These are phyloP conservation scores for Cyclotella choctawhatcheeana DNA, from an alignment of 108 stramenopile species.

Conservation along the genomic window DNA sequence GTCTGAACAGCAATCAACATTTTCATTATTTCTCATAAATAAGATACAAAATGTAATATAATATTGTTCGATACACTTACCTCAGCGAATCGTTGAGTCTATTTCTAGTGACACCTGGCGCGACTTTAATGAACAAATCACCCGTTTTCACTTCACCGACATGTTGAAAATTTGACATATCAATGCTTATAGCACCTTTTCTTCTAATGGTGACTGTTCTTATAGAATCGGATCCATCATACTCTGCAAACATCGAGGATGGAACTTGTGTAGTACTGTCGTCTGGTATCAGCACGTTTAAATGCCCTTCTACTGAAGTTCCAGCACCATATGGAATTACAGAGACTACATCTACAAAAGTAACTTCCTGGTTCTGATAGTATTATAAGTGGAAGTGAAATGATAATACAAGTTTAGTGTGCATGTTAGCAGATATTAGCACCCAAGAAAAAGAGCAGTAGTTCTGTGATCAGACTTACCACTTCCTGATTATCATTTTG, in stretches of 20 bases:
- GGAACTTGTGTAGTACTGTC: constrained; percentile 40
- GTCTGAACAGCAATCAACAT: constrained; percentile 23
- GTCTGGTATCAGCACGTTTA: constrained; percentile 27
- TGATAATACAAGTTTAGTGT: too few species aligned
- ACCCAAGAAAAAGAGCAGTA: too few species aligned
- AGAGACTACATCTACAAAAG: constrained; percentile 63
- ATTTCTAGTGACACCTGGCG: constrained; percentile 74
- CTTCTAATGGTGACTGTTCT: constrained; percentile 53
- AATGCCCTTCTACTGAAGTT: constrained; percentile 94
- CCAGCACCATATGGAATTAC: constrained; percentile 95
- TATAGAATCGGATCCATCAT: constrained; percentile 7
- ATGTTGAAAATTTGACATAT: constrained; percentile 62
- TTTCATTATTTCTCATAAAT: constrained; percentile 6
- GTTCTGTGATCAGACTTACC: too few species aligned
- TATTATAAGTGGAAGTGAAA: too few species aligned
- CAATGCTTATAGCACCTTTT: constrained; percentile 67
- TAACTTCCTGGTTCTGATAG: neutral
- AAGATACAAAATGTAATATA: neutral
- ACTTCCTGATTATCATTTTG: constrained; percentile 13
- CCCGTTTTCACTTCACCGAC: constrained; percentile 39
- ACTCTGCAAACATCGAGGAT: constrained; percentile 22
- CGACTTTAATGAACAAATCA: constrained; percentile 72
- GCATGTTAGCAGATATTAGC: too few species aligned
- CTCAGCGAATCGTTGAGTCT: constrained; percentile 78
- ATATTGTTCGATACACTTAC: constrained; percentile 15